Evolutionary conservation across 2,329 filamentous ascomycete genomes (phyloP), one percentile per base, ranked within the genome.

Genomic region (Alternaria atra): DNA sequence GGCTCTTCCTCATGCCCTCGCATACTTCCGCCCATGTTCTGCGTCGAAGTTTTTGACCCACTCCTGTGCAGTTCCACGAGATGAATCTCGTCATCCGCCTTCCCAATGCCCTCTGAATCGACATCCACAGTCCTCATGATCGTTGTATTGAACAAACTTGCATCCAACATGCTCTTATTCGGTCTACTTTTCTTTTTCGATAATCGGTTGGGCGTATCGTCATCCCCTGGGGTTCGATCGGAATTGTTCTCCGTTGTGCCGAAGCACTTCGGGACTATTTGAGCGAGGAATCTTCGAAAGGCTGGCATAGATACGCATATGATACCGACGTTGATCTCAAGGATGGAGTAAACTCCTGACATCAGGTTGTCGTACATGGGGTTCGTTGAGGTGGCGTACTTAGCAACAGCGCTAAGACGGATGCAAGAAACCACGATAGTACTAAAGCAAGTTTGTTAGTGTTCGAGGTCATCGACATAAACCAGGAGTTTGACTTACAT

Each of bases 311-410:
- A 70, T 15, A 63, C 44, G 56, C 66, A 70, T 20, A 67, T 60
- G 35, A 70, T 66, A 3, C 66, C 64, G 9, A 67, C 58, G 29
- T 57, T 62, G n/a, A 46, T 48, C 48, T 70, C 67, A 39, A 70
- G 46, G 6, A 55, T 47, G 17, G 66, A 68, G 58, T 66, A 70
- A 20, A 65, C 63, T 27, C 55, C 55, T 35, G 50, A 58, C 12
- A 56, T 50, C 10, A 60, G 58, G 25, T 77, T 67, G 59, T 79
- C 78, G 68, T 73, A 78, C 30, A 67, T 73, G 27, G 79, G 58
- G 57, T 83, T 82, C 1, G 68, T 44, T 2, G 80, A 80, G n/a
- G 69, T 76, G 17, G 75, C 74, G 60, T 82, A 82, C 34, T 73
- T 60, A 46, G 82, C 74, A 10, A 82, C 70, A 2, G 78, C 76